These are phyloP conservation scores for Exophiala viscosa DNA, from an alignment of 2,329 filamentous ascomycete genomes.

Conservation along the genomic window DNA sequence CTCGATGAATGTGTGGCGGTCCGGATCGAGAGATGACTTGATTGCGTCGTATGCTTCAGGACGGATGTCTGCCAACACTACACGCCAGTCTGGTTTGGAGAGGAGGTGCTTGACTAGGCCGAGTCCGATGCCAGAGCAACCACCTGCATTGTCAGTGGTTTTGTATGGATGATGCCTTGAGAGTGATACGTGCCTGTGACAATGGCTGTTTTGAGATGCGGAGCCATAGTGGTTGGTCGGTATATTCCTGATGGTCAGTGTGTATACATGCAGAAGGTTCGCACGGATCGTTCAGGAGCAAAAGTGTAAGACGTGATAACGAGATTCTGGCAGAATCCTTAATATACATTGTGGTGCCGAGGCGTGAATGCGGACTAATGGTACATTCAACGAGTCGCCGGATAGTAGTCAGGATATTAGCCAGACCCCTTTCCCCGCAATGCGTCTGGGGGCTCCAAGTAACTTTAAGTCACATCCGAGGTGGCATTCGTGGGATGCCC, in stretches of 20 bases:
- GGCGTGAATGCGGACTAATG: too few relatives aligned
- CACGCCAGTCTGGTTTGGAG: conserved; percentile 41
- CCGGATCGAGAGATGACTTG: conserved; percentile 10
- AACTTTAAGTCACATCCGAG: too few relatives aligned
- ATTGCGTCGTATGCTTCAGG: conserved; percentile 14
- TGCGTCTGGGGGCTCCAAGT: too few relatives aligned
- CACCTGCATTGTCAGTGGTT: conserved; percentile 38
- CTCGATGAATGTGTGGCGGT: conserved; percentile 36
- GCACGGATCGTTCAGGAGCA: background rate
- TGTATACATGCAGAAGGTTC: background rate
- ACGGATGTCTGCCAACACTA: conserved; percentile 55
- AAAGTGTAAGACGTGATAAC: background rate
- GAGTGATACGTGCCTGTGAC: conserved; percentile 9
- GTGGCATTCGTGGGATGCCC: too few relatives aligned
- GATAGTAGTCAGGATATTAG: too few relatives aligned
- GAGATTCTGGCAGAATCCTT: background rate
- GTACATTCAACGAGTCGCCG: too few relatives aligned
- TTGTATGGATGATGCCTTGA: background rate
- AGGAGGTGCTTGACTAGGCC: conserved; percentile 53
- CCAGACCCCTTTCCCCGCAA: too few relatives aligned
- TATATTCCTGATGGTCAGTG: background rate
- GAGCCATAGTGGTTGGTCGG: conserved; percentile 1
- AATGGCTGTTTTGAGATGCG: conserved; percentile 19
- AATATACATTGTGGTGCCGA: too few relatives aligned
- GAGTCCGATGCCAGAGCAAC: conserved; percentile 59